These are phyloP conservation scores for Hymenoscyphus infarciens DNA, from an alignment of 2,329 filamentous ascomycete species.

Conservation along the genomic window DNA sequence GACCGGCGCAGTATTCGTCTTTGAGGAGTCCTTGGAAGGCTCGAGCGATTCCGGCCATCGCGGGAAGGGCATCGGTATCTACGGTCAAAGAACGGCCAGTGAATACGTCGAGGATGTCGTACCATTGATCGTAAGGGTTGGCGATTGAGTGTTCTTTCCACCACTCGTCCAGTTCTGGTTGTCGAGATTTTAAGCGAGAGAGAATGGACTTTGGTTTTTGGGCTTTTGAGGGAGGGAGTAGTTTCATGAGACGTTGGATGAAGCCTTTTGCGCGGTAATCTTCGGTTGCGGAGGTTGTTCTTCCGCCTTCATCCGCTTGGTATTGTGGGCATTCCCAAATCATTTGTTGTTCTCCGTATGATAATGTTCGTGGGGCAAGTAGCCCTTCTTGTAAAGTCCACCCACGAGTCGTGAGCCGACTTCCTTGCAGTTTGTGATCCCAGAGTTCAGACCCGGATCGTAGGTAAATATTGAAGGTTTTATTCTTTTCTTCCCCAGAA, in stretches of 20 bases:
- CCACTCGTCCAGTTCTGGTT: slow-evolving; percentile 17
- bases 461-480: slow-evolving; percentile 15
- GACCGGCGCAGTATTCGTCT: slow-evolving; percentile 25
- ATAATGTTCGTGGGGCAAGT: slow-evolving; percentile 20
- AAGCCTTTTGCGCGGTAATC: slow-evolving; percentile 22
- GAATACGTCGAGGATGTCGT: slow-evolving; percentile 21
- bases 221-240: slow-evolving; percentile 3
- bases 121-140: slow-evolving; percentile 22
- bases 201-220: neutral
- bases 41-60: slow-evolving; percentile 24
- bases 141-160: slow-evolving; percentile 18
- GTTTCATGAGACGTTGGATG: slow-evolving; percentile 18
- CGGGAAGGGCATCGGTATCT: slow-evolving; percentile 22
- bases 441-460: slow-evolving; percentile 21
- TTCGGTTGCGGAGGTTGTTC: slow-evolving; percentile 18
- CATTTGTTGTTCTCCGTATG: slow-evolving; percentile 23
- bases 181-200: slow-evolving; percentile 6
- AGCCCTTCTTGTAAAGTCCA: slow-evolving; percentile 24
- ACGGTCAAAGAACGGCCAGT: slow-evolving; percentile 21
- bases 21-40: slow-evolving; percentile 18
- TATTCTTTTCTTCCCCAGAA: neutral
- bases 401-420: slow-evolving; percentile 18
- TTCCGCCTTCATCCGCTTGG: slow-evolving; percentile 22
- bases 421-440: slow-evolving; percentile 20
- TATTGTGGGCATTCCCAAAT: slow-evolving; percentile 22